Percentiles rank a stretch among this genome's conserved stretches.
Conservation (phyloP, 768 basidiomycete genomes). For the Lactifluus pinguis region DNA sequence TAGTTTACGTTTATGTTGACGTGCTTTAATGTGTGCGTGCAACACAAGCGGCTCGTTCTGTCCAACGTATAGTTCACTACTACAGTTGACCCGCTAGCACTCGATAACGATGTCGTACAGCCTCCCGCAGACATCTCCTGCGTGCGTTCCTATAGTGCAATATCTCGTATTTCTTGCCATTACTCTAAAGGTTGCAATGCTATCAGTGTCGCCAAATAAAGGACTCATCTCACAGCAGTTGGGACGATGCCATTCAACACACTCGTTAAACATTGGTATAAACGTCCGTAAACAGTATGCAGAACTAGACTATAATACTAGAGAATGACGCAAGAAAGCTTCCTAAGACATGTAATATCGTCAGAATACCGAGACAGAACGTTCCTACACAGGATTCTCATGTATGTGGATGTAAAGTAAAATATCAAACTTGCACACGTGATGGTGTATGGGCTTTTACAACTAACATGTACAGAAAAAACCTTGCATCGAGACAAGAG, state of each 20-base stretch:
- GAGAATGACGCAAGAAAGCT: conserved; percentile 1
- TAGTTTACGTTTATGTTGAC: too few relatives aligned
- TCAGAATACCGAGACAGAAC: background rate
- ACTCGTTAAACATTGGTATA: background rate
- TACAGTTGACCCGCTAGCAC: too few relatives aligned
- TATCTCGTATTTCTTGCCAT: background rate
- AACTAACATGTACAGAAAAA: background rate
- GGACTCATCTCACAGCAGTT: too few relatives aligned
- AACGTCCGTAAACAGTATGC: conserved; percentile 1
- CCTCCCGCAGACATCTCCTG: background rate
- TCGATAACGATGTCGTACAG: too few relatives aligned
- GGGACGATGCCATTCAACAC: too few relatives aligned
- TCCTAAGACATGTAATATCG: background rate
- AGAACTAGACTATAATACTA: background rate
- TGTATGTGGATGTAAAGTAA: conserved; percentile 2
- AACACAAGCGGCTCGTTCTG: too few relatives aligned
- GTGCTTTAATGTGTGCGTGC: too few relatives aligned
- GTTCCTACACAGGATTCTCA: background rate
- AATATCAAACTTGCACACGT: conserved; percentile 5
- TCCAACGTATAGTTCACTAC: too few relatives aligned
- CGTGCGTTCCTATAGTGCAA: background rate
- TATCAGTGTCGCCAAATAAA: too few relatives aligned
- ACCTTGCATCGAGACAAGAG: background rate
- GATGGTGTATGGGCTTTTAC: background rate
- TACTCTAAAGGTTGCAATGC: too few relatives aligned